Conservation (phyloP, 495 filamentous ascomycete species). For the Podospora didyma region DNA sequence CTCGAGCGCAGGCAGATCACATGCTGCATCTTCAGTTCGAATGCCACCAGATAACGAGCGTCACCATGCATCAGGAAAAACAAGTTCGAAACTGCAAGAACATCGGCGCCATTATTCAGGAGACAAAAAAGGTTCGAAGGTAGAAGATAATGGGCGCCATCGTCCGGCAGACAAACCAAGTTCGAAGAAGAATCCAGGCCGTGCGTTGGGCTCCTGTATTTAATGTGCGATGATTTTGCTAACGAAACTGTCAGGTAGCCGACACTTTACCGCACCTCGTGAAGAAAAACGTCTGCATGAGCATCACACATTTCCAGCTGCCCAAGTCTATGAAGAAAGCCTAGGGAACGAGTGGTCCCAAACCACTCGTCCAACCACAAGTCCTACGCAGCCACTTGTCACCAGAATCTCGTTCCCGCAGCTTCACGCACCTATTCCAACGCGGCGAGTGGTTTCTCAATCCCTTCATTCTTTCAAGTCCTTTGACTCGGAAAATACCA, state of each 20-base stretch:
- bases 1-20: slow-evolving; percentile 8
- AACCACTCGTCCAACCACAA: too few species aligned
- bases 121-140: background rate
- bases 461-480: background rate
- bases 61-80: too few species aligned
- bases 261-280: background rate
- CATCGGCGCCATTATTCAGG: too few species aligned
- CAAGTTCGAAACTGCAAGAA: background rate
- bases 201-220: slow-evolving; percentile 1
- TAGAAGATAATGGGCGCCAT: too few species aligned
- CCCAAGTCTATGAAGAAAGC: too few species aligned
- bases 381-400: too few species aligned
- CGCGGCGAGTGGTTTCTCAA: slow-evolving; percentile 8
- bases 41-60: too few species aligned
- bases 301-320: too few species aligned
- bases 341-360: too few species aligned
- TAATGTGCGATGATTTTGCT: background rate
- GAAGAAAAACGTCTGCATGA: too few species aligned
- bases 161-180: too few species aligned
- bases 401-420: background rate
- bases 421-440: slow-evolving; percentile 14
- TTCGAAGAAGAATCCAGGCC: background rate
- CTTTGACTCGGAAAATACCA: slow-evolving; percentile 16
- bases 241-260: background rate
- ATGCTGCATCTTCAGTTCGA: too few species aligned